Conservation (phyloP, 208 protist species). For the Leishmania amazonensis region DNA sequence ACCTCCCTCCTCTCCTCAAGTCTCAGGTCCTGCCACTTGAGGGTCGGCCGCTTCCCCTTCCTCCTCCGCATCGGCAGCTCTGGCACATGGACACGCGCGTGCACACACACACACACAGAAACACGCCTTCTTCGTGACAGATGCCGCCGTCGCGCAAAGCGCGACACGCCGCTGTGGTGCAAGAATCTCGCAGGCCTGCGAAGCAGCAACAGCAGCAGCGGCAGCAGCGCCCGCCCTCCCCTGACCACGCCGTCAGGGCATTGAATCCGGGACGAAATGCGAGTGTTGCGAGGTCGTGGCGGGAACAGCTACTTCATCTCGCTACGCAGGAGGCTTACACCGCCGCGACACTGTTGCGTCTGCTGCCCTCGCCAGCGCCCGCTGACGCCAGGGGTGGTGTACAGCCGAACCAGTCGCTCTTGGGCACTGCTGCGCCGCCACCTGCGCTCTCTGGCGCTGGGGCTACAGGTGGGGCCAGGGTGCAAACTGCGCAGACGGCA, state of each 20-base stretch:
- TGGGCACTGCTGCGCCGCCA: background rate
- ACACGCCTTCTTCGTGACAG: background rate
- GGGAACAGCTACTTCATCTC: conserved; percentile 16
- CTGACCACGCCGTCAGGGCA: background rate
- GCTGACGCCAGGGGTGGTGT: background rate
- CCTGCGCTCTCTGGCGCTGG: background rate
- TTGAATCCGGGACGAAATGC: background rate
- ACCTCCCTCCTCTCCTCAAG: background rate
- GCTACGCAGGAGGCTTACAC: conserved; percentile 16
- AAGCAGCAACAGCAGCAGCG: conserved; percentile 1
- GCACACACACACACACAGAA: background rate
- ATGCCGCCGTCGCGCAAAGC: conserved; percentile 1
- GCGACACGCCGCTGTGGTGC: background rate
- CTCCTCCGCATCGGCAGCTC: background rate
- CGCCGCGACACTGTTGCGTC: conserved; percentile 12
- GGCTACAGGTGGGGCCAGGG: background rate
- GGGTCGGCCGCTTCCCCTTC: background rate
- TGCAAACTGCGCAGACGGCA: background rate
- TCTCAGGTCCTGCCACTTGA: too few relatives aligned
- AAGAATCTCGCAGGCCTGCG: background rate
- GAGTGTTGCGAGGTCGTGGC: background rate
- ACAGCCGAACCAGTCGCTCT: background rate
- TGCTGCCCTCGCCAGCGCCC: background rate
- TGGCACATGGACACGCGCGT: background rate
- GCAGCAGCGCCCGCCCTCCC: background rate